Evolutionary conservation across 1,139 yeast species (phyloP).

Genomic region (Candida frijolesensis): DNA sequence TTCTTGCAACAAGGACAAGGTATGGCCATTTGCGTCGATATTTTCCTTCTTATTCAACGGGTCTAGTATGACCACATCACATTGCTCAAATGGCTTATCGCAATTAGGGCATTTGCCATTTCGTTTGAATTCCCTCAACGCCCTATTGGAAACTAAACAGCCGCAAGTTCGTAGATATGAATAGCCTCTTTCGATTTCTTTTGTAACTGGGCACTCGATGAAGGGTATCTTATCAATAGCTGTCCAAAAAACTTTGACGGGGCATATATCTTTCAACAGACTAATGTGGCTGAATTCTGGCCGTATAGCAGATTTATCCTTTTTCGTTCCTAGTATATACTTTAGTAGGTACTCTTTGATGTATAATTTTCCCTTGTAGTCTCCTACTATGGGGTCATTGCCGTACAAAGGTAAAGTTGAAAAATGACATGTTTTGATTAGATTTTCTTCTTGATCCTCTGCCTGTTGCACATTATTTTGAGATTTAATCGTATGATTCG

Average conservation of each 20-base stretch:
- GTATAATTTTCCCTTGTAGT: constrained; percentile 69
- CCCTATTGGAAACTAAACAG: constrained; percentile 34
- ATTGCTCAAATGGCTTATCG: constrained; percentile 21
- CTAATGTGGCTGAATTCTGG: constrained; percentile 42
- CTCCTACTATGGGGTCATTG: constrained; percentile 59
- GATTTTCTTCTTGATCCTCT: constrained; percentile 29
- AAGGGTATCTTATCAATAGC: constrained; percentile 20
- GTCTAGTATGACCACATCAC: constrained; percentile 38
- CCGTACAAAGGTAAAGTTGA: constrained; percentile 29
- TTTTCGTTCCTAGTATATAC: constrained; percentile 44
- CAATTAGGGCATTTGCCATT: constrained; percentile 38
- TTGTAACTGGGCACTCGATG: constrained; percentile 56
- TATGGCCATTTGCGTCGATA: constrained; percentile 37
- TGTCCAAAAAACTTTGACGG: constrained; percentile 30
- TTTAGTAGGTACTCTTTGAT: constrained; percentile 69
- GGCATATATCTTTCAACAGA: constrained; percentile 32
- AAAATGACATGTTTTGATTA: constrained; percentile 26
- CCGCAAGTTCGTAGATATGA: constrained; percentile 44
- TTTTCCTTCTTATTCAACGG: constrained; percentile 20
- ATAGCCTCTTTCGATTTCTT: constrained; percentile 27
- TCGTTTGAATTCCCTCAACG: constrained; percentile 20
- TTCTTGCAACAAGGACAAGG: constrained; percentile 33
- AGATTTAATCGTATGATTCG: constrained; percentile 16
- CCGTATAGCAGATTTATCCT: constrained; percentile 9
- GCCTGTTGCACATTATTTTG: constrained; percentile 21